Evolutionary conservation across 2,329 filamentous ascomycete genomes (phyloP).

Genomic region (Sclerotinia glacialis): DNA sequence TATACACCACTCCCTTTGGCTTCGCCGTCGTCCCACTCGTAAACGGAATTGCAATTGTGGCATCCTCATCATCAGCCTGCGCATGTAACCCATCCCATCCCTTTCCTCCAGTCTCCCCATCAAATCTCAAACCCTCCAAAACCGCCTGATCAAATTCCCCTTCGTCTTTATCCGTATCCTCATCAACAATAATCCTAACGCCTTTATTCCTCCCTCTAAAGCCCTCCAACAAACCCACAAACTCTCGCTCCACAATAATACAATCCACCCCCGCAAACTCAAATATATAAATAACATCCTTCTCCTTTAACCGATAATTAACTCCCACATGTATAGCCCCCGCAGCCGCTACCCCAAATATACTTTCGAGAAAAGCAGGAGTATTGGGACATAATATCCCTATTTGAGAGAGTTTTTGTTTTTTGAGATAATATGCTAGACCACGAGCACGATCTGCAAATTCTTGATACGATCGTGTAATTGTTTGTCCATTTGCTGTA

Average conservation of each 20-base stretch:
- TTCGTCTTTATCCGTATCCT: conserved; percentile 74
- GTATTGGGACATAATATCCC: conserved; percentile 91
- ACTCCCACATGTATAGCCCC: conserved; percentile 74
- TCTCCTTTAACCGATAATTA: conserved; percentile 73
- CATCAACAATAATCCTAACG: conserved; percentile 73
- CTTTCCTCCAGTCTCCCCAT: conserved; percentile 59
- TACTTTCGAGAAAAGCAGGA: conserved; percentile 85
- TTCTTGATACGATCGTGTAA: conserved; percentile 76
- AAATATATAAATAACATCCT: conserved; percentile 90
- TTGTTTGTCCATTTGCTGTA: conserved; percentile 69
- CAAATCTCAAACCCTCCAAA: conserved; percentile 72
- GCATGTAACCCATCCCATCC: conserved; percentile 77
- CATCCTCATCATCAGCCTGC: conserved; percentile 72
- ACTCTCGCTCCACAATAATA: conserved; percentile 86
- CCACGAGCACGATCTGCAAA: conserved; percentile 83
- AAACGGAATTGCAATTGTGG: conserved; percentile 82
- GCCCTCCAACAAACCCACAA: conserved; percentile 62
- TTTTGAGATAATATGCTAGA: conserved; percentile 81
- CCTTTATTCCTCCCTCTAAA: conserved; percentile 60
- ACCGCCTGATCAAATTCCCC: conserved; percentile 83
- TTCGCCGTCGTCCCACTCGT: conserved; percentile 89
- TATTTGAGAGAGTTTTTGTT: conserved; percentile 70
- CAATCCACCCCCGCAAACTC: conserved; percentile 80
- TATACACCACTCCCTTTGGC: conserved; percentile 92
- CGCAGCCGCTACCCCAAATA: conserved; percentile 82